Percentiles rank a stretch among this genome's conserved stretches.
Evolutionary conservation across 75 land plant species (phyloP).

Genomic region (Cryptomeria japonica): DNA sequence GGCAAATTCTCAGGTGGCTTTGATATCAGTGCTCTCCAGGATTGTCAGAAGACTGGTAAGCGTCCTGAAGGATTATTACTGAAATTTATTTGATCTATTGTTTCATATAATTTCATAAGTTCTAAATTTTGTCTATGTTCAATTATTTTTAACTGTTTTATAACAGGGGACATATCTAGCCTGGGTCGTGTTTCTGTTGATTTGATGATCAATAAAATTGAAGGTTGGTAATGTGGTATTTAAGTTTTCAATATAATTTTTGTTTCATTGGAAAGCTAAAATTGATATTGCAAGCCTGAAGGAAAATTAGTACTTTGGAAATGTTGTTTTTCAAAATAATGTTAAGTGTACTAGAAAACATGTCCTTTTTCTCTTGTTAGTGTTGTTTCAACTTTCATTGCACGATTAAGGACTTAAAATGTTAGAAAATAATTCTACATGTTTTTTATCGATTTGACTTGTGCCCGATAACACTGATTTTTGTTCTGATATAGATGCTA

Average conservation of each 20-base stretch:
- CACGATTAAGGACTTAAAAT: neutral
- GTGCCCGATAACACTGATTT: neutral
- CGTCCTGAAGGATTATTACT: neutral
- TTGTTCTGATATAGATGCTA: slow-evolving; percentile 54
- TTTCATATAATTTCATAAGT: neutral
- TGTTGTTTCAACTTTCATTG: neutral
- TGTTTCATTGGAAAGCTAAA: neutral
- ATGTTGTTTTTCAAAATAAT: neutral
- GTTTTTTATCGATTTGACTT: neutral
- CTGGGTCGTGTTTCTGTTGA: slow-evolving; percentile 78
- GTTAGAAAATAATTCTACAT: neutral
- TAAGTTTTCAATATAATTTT: neutral
- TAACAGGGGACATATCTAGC: slow-evolving; percentile 63
- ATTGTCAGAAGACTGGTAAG: slow-evolving; percentile 71
- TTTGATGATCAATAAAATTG: slow-evolving; percentile 73
- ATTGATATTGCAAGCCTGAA: neutral
- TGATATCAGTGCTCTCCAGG: slow-evolving; percentile 73
- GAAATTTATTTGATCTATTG: neutral
- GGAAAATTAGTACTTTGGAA: neutral
- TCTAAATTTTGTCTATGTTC: neutral
- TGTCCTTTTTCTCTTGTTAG: neutral
- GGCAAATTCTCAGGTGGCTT: slow-evolving; percentile 97
- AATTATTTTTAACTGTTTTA: neutral
- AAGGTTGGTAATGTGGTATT: slow-evolving; percentile 48
- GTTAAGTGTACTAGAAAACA: neutral